phyloP scores from a whole-genome alignment of 2,329 filamentous ascomycete species.

The Colletotrichum godetiae region DNA sequence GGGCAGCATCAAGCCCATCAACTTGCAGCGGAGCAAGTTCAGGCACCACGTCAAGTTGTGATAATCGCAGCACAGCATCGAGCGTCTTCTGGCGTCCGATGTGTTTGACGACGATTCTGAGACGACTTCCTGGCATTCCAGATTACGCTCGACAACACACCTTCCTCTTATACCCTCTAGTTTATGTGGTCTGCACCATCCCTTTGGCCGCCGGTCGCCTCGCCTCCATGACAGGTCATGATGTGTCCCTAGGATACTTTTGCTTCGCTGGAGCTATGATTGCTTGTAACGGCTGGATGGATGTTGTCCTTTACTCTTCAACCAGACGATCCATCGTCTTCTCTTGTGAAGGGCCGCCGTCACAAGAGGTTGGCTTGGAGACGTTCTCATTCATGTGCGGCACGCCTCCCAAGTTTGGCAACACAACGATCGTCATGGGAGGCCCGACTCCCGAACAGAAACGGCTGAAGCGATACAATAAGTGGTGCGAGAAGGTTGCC shows the following conservation, averaged over 20 bases:
- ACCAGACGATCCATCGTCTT: slow-evolving; percentile 67
- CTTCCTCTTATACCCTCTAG: slow-evolving; percentile 75
- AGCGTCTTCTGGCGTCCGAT: not conserved
- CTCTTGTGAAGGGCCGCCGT: slow-evolving; percentile 46
- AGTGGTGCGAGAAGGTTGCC: slow-evolving; percentile 34
- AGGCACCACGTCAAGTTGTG: not conserved
- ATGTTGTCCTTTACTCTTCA: slow-evolving; percentile 64
- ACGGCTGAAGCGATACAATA: not conserved
- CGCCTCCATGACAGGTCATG: slow-evolving; percentile 66
- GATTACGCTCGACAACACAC: slow-evolving; percentile 56
- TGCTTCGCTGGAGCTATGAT: slow-evolving; percentile 70
- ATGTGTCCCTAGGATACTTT: slow-evolving; percentile 65
- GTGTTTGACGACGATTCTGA: not conserved
- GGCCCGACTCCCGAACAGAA: slow-evolving; percentile 33
- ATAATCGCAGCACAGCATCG: not conserved
- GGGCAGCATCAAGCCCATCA: slow-evolving; percentile 32
- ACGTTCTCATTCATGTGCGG: slow-evolving; percentile 64
- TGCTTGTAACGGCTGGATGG: slow-evolving; percentile 65
- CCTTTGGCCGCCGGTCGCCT: slow-evolving; percentile 75
- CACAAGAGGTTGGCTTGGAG: slow-evolving; percentile 59
- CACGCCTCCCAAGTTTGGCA: slow-evolving; percentile 51
- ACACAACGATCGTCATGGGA: slow-evolving; percentile 50
- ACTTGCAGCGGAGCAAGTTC: slow-evolving; percentile 34
- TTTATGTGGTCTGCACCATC: slow-evolving; percentile 76
- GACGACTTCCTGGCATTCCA: slow-evolving; percentile 16